phyloP scores from a whole-genome alignment of 306 rosid genomes.

The Crotalaria pallida region DNA sequence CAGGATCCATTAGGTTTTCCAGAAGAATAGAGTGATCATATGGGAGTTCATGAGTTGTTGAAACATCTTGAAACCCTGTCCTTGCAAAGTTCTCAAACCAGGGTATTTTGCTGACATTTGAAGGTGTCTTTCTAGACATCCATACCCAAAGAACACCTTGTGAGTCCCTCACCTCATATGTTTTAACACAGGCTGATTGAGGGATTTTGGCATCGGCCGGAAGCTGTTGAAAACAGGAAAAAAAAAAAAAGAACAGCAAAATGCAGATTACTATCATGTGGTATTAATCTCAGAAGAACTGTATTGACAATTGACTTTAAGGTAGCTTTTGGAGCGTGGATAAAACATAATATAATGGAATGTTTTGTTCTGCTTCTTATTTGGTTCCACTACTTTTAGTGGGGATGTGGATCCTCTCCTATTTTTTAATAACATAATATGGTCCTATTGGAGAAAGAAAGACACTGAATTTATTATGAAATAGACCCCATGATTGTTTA shows the following conservation, averaged over 20 bases:
- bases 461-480: too few relatives aligned
- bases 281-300: neutral
- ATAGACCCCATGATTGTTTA: too few relatives aligned
- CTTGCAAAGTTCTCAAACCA: constrained; percentile 89
- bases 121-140: constrained; percentile 78
- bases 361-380: too few relatives aligned
- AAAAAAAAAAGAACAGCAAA: neutral
- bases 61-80: constrained; percentile 79
- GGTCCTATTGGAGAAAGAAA: too few relatives aligned
- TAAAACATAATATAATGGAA: too few relatives aligned
- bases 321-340: too few relatives aligned
- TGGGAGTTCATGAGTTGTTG: constrained; percentile 87
- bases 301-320: neutral
- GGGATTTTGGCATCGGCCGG: constrained; percentile 92
- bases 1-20: constrained; percentile 98
- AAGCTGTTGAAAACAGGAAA: constrained; percentile 47
- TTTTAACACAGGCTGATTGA: constrained; percentile 65
- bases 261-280: constrained; percentile 1
- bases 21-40: constrained; percentile 93
- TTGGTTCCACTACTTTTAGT: too few relatives aligned
- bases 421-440: too few relatives aligned
- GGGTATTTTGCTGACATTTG: constrained; percentile 57
- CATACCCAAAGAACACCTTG: constrained; percentile 98
- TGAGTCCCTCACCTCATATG: constrained; percentile 75
- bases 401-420: too few relatives aligned